Evolutionary conservation across 2,329 filamentous ascomycete species (phyloP).

Genomic region (Gnomoniopsis sp.): DNA sequence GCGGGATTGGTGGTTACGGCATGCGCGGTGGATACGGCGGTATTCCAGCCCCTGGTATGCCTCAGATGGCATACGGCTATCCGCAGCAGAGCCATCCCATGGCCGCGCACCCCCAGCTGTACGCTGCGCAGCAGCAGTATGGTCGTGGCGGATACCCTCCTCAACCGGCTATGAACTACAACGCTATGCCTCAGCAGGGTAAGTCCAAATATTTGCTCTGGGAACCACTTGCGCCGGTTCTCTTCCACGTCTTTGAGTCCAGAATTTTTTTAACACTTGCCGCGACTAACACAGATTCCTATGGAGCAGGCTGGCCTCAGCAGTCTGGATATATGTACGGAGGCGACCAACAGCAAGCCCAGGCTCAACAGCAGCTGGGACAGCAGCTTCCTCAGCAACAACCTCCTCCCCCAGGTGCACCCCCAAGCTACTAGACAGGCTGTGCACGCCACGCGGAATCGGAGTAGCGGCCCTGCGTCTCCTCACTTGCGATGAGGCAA

Average conservation of each 20-base stretch:
- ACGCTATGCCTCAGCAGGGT: conserved; percentile 36
- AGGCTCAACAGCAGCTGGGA: conserved; percentile 33
- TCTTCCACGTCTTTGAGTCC: not conserved
- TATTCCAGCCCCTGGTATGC: conserved; percentile 29
- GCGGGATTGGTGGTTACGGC: conserved; percentile 32
- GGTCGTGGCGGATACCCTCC: conserved; percentile 41
- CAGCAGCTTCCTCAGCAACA: conserved; percentile 10
- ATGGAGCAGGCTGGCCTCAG: conserved; percentile 32
- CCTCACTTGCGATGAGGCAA: not conserved
- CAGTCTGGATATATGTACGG: conserved; percentile 23
- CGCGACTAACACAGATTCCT: conserved; percentile 5
- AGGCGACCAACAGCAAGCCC: conserved; percentile 33
- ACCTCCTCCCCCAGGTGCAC: conserved; percentile 9
- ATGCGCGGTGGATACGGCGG: conserved; percentile 34
- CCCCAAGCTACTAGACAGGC: conserved; percentile 9
- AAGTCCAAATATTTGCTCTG: conserved; percentile 15
- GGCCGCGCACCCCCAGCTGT: conserved; percentile 30
- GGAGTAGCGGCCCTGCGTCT: not conserved
- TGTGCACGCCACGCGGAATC: not conserved
- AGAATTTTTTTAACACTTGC: not conserved
- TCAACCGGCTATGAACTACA: conserved; percentile 35
- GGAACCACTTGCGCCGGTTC: too few relatives aligned
- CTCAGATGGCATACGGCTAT: conserved; percentile 33
- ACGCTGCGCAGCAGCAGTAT: conserved; percentile 34
- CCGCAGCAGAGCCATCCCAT: conserved; percentile 35